Conservation (phyloP, 2,329 filamentous ascomycete species). For the Fusarium luffae region DNA sequence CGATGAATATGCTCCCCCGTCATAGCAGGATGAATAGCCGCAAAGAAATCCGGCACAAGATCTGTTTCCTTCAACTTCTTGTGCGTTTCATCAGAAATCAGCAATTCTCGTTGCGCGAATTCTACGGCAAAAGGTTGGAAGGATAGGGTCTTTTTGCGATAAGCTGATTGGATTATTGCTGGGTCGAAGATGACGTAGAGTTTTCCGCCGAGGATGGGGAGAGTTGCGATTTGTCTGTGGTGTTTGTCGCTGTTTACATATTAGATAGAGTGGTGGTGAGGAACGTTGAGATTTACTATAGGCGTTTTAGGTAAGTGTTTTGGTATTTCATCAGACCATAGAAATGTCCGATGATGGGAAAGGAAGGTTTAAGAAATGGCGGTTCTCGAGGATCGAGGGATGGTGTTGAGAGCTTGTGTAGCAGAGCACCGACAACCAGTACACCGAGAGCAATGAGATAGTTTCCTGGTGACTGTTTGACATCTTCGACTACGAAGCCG, state of each 20-base stretch:
- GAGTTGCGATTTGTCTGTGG: slow-evolving; percentile 53
- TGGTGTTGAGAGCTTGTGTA: slow-evolving; percentile 19
- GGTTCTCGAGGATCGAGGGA: slow-evolving; percentile 16
- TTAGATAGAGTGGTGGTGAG: too few relatives aligned
- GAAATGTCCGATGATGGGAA: slow-evolving; percentile 53
- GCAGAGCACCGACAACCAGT: neutral
- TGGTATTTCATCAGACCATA: slow-evolving; percentile 49
- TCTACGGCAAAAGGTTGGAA: slow-evolving; percentile 57
- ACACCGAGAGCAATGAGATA: slow-evolving; percentile 13
- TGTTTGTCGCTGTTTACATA: slow-evolving; percentile 17
- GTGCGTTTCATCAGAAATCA: slow-evolving; percentile 46
- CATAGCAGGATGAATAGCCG: slow-evolving; percentile 50
- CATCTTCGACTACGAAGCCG: neutral
- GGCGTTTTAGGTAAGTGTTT: slow-evolving; percentile 18
- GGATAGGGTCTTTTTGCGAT: slow-evolving; percentile 55
- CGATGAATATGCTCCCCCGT: slow-evolving; percentile 48
- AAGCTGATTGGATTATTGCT: slow-evolving; percentile 53
- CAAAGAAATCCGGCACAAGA: slow-evolving; percentile 51
- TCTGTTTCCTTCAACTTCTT: slow-evolving; percentile 36
- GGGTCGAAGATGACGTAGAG: slow-evolving; percentile 60
- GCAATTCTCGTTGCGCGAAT: slow-evolving; percentile 52
- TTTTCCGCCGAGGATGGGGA: slow-evolving; percentile 57
- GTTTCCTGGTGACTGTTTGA: slow-evolving; percentile 14
- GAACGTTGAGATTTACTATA: slow-evolving; percentile 41
- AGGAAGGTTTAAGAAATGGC: slow-evolving; percentile 16